Percentiles rank a stretch among this genome's conserved stretches.
phyloP scores from a whole-genome alignment of 495 filamentous ascomycete species.

The Pyrenula aspistea region DNA sequence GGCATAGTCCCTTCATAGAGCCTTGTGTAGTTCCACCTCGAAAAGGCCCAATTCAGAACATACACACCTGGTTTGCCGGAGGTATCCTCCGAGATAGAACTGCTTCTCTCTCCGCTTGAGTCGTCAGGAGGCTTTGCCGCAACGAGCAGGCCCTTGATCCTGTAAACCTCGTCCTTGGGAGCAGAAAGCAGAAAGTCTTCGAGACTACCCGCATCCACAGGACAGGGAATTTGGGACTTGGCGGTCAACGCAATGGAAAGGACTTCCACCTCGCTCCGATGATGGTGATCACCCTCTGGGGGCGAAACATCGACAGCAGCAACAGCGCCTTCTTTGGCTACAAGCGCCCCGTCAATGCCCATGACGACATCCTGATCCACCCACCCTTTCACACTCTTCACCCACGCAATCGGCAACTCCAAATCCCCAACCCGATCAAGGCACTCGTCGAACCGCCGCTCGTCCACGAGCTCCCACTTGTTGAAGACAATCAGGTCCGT shows the following conservation, averaged over 20 bases:
- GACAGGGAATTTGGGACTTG: slow-evolving; percentile 10
- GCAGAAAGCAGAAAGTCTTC: slow-evolving; percentile 52
- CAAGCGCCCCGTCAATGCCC: slow-evolving; percentile 74
- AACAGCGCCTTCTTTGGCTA: slow-evolving; percentile 35
- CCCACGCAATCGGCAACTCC: slow-evolving; percentile 57
- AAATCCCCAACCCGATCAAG: slow-evolving; percentile 78
- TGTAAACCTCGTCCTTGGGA: slow-evolving; percentile 84
- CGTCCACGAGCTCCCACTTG: slow-evolving; percentile 75
- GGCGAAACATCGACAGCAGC: slow-evolving; percentile 12
- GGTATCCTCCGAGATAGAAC: slow-evolving; percentile 3
- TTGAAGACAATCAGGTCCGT: slow-evolving; percentile 92
- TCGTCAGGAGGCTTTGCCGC: slow-evolving; percentile 40
- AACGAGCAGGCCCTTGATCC: slow-evolving; percentile 82
- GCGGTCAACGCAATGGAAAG: slow-evolving; percentile 54
- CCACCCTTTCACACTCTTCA: slow-evolving; percentile 66
- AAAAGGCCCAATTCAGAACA: slow-evolving; percentile 97
- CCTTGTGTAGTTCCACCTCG: slow-evolving; percentile 78
- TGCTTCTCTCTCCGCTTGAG: slow-evolving; percentile 38
- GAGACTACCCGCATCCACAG: slow-evolving; percentile 54
- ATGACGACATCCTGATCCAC: slow-evolving; percentile 69
- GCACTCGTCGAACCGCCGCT: slow-evolving; percentile 66
- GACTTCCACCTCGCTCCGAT: slow-evolving; percentile 81
- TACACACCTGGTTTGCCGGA: slow-evolving; percentile 30
- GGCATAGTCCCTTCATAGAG: slow-evolving; percentile 31
- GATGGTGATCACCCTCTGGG: slow-evolving; percentile 23